Evolutionary conservation across 192 early-diverging fungal species (phyloP).

Genomic region (Entophlyctis helioformis): DNA sequence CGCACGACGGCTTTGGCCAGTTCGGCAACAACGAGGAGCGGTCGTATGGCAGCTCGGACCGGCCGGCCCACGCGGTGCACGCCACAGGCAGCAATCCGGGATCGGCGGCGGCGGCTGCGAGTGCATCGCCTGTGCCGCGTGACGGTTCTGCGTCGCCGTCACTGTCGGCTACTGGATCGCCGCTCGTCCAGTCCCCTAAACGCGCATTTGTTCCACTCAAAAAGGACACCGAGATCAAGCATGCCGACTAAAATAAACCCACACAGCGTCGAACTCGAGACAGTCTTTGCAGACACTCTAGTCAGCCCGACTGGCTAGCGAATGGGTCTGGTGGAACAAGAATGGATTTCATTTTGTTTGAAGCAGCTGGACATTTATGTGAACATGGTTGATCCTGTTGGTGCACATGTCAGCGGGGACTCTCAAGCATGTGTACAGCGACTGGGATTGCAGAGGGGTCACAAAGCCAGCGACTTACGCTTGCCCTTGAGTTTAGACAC

Average conservation of each 20-base stretch:
- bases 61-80: background rate
- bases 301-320: background rate
- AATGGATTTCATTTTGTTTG: background rate
- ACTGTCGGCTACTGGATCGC: background rate
- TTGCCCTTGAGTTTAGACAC: conserved; percentile 33
- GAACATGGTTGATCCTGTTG: background rate
- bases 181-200: too few relatives aligned
- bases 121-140: background rate
- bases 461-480: too few relatives aligned
- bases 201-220: too few relatives aligned
- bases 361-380: background rate
- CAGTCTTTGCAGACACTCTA: background rate
- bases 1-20: too few relatives aligned
- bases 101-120: background rate
- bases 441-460: too few relatives aligned
- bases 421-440: too few relatives aligned
- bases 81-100: background rate
- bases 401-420: background rate
- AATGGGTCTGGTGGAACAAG: background rate
- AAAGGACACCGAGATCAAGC: background rate
- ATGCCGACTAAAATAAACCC: background rate
- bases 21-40: background rate
- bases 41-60: background rate
- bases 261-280: background rate
- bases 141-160: background rate